Conservation (phyloP, 257 asterid genomes). For the Petunia axillaris region DNA sequence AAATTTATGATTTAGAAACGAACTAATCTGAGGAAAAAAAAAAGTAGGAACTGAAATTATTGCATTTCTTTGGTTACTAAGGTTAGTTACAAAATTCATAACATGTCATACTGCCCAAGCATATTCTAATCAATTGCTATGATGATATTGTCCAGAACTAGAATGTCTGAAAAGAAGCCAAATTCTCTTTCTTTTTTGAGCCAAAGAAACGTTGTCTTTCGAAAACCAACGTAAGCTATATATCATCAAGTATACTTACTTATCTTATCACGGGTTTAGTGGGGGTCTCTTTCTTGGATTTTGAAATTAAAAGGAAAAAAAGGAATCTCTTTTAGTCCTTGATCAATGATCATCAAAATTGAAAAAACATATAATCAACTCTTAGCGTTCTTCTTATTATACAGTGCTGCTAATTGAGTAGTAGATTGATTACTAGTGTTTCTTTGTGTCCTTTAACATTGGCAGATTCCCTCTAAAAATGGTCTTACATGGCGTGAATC, state of each 20-base stretch:
- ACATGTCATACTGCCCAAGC: neutral
- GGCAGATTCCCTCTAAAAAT: too few relatives aligned
- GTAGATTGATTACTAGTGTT: neutral
- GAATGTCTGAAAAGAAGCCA: neutral
- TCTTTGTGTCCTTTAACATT: too few relatives aligned
- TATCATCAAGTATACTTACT: neutral
- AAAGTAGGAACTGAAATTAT: neutral
- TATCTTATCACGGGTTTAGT: slow-evolving; percentile 8
- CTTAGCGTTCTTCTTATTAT: neutral
- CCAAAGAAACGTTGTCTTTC: too few relatives aligned
- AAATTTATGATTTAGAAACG: too few relatives aligned
- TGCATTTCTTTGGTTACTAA: neutral
- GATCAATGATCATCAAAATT: neutral
- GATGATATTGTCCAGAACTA: neutral
- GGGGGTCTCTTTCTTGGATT: neutral
- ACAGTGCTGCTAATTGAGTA: neutral
- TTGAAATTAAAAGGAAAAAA: too few relatives aligned
- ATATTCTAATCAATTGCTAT: too few relatives aligned
- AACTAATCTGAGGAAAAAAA: too few relatives aligned
- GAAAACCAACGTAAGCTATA: slow-evolving; percentile 4
- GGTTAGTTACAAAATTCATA: neutral
- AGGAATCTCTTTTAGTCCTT: neutral
- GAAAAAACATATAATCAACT: neutral
- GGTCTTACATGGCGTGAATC: too few relatives aligned
- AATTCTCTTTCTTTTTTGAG: neutral